Evolutionary conservation across 1,139 yeast species (phyloP).

Genomic region (Diutina neorugosa): DNA sequence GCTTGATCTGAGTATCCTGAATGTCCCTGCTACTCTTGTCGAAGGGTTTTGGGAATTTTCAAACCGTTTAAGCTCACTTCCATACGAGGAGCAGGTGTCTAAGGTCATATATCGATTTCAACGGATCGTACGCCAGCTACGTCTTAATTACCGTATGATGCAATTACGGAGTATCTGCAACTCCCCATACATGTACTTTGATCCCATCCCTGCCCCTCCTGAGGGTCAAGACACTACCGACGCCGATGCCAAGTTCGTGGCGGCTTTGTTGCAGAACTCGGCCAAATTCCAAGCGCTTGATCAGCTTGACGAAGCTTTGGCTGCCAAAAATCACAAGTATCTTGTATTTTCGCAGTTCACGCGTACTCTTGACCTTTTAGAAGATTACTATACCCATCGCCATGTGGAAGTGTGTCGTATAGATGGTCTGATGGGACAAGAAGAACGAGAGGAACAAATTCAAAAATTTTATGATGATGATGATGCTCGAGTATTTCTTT

Average conservation of each 20-base stretch:
- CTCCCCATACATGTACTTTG: conserved; percentile 73
- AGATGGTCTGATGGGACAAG: conserved; percentile 65
- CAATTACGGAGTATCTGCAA: conserved; percentile 77
- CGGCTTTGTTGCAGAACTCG: conserved; percentile 23
- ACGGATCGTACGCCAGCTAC: conserved; percentile 8
- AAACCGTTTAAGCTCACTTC: neutral
- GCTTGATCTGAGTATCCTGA: neutral
- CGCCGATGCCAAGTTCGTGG: neutral
- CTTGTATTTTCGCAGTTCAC: conserved; percentile 81
- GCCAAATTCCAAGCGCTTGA: conserved; percentile 63
- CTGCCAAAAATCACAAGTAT: conserved; percentile 47
- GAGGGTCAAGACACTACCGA: conserved; percentile 9
- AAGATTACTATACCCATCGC: conserved; percentile 34
- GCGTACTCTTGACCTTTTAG: conserved; percentile 49
- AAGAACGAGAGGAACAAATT: conserved; percentile 54
- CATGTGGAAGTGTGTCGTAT: conserved; percentile 43
- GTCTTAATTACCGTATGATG: conserved; percentile 59
- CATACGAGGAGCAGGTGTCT: neutral
- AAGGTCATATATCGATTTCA: neutral
- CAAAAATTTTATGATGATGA: conserved; percentile 30
- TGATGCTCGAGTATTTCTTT: conserved; percentile 38
- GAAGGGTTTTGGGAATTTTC: neutral
- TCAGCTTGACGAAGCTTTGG: conserved; percentile 42
- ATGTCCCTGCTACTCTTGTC: neutral
- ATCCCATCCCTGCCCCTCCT: conserved; percentile 44